These are phyloP conservation scores for Ustilago sp. DNA, from an alignment of 1,284 basidiomycete species.

Conservation along the genomic window DNA sequence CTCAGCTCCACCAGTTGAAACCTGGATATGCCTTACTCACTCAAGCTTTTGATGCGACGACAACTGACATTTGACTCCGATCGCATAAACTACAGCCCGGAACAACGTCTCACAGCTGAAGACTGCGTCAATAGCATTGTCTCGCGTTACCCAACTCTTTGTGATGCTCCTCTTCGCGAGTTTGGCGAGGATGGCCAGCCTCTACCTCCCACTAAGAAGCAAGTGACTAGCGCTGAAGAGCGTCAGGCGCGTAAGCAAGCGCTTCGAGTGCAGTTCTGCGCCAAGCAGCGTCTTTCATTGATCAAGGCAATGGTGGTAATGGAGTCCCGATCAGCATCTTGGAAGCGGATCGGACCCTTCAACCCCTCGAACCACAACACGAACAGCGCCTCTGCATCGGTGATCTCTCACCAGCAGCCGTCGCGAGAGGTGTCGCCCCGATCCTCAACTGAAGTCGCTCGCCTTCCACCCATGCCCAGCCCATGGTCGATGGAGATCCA, in stretches of 20 bases:
- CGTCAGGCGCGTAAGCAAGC: constrained; percentile 44
- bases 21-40: not conserved
- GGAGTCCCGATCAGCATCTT: constrained; percentile 46
- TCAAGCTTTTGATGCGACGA: not conserved
- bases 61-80: not conserved
- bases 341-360: constrained; percentile 42
- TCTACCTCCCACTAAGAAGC: constrained; percentile 55
- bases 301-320: constrained; percentile 63
- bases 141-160: constrained; percentile 36
- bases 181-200: constrained; percentile 55
- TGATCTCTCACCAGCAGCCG: not conserved
- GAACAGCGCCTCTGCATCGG: not conserved
- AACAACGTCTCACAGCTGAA: constrained; percentile 17
- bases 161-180: constrained; percentile 42
- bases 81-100: constrained; percentile 24
- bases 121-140: constrained; percentile 35
- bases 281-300: constrained; percentile 50
- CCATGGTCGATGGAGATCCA: constrained; percentile 55
- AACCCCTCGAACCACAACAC: constrained; percentile 16
- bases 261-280: constrained; percentile 37
- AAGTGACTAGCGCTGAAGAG: constrained; percentile 57
- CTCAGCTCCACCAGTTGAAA: constrained; percentile 5
- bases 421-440: constrained; percentile 2
- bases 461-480: constrained; percentile 51
- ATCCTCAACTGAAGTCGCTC: constrained; percentile 1